Percentiles rank a stretch among this genome's conserved stretches.
Conservation (phyloP, 257 asterid species). For the Fraxinus cuspidata region DNA sequence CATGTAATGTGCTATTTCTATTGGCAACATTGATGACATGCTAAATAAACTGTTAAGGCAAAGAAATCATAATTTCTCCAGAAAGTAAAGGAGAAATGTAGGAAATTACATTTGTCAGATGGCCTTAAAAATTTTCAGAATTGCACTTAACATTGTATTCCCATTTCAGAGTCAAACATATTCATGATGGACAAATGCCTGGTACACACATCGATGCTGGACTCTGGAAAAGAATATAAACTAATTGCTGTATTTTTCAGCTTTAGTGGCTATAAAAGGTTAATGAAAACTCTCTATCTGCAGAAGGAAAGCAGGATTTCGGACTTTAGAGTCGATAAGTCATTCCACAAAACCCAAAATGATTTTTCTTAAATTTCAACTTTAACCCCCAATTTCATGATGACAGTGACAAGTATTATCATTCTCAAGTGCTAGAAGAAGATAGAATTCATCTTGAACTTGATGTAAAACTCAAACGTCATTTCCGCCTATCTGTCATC, state of each 20-base stretch:
- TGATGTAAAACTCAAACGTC: not conserved
- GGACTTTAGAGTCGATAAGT: not conserved
- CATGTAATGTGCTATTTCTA: not conserved
- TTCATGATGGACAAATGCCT: not conserved
- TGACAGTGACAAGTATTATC: not conserved
- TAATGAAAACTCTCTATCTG: not conserved
- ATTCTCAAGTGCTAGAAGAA: not conserved
- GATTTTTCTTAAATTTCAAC: not conserved
- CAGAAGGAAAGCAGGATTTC: not conserved
- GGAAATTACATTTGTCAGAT: not conserved
- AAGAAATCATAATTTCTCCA: not conserved
- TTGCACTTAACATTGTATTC: not conserved
- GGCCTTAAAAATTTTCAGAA: not conserved
- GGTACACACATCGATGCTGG: not conserved
- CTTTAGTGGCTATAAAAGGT: not conserved
- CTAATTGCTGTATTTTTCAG: not conserved
- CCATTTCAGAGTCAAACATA: not conserved
- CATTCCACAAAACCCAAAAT: not conserved
- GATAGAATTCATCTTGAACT: not conserved
- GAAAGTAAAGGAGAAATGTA: not conserved
- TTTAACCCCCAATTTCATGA: not conserved
- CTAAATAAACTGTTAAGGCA: not conserved
- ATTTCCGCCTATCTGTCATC: not conserved
- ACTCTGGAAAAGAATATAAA: not conserved
- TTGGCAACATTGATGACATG: not conserved